A percentile compares a stretch with the other conserved stretches of the same genome.
Conservation (phyloP, 2,329 filamentous ascomycete species). For the Penicillium freii region DNA sequence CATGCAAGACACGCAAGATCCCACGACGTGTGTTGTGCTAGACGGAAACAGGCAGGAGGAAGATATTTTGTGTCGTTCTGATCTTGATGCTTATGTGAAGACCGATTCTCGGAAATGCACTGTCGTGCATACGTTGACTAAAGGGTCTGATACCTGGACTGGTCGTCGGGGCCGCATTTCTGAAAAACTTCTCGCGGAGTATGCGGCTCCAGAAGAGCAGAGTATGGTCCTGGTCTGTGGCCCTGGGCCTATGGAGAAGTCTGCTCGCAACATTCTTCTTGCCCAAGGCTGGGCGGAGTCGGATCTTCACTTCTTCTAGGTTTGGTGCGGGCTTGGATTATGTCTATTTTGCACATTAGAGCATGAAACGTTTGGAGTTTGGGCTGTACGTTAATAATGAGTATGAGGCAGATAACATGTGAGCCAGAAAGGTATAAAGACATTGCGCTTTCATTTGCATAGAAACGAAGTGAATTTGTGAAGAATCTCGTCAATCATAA, state of each 20-base stretch:
- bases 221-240: constrained; percentile 75
- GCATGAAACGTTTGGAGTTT: not conserved
- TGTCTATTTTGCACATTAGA: not conserved
- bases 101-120: constrained; percentile 56
- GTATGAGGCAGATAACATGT: not conserved
- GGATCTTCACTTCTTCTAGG: constrained; percentile 72
- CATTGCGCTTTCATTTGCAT: not conserved
- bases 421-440: not conserved
- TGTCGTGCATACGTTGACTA: constrained; percentile 68
- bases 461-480: not conserved
- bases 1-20: constrained; percentile 61
- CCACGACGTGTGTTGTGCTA: constrained; percentile 68
- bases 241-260: constrained; percentile 70
- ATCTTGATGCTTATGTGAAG: constrained; percentile 64
- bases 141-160: constrained; percentile 62
- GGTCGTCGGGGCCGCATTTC: constrained; percentile 68
- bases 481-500: constrained; percentile 5
- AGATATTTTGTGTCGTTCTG: constrained; percentile 76
- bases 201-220: constrained; percentile 51
- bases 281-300: constrained; percentile 69
- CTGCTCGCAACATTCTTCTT: constrained; percentile 56
- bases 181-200: constrained; percentile 58
- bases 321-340: not conserved
- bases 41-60: constrained; percentile 74
- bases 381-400: not conserved